Base-by-base conservation (phyloP, 441 rosid species). In the Populus trichocarpa region DNA sequence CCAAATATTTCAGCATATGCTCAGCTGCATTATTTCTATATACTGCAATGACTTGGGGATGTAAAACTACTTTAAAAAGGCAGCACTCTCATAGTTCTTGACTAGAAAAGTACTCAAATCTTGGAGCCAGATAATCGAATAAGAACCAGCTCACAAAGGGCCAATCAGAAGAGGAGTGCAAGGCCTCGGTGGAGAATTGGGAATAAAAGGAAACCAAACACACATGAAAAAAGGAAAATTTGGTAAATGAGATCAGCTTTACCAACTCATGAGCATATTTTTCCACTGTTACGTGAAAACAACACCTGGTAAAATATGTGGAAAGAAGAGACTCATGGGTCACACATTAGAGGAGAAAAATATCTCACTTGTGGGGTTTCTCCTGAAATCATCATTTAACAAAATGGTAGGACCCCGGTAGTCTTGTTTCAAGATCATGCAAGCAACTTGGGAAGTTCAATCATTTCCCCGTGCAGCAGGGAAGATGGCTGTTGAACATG, bases 61-160 rank as follows among this genome's bases (percentile, higher is more conserved):
- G 77, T 66, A 65, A 66, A 66, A 46, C 42, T 66, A 12, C 20
- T 74, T 70, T 14, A 13, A 46, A 46, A 46, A 14, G 57, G 57
- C 6, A 13, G 57, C 12, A 46, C 12, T 46, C 20, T 12, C 57
- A 14, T 14, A 4, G 3, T 14, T 46, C 6, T 46, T 14, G 18
- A 46, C 57, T 0, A 14, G 20, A 75, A 40, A 65, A 9, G 70
- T 5, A 75, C 70, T 74, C 36, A 9, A 65, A 33, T n/a, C 1
- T 61, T 64, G 14, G 14, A 8, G 23, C 66, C 69, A 30, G 20
- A 30, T 25, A 11, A 68, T 38, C 61, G 77, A 30, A 72, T 26
- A 59, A 67, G 65, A 67, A 73, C 76, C 35, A 80, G 66, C 82
- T 35, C 73, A 75, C 79, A 25, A 36, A 63, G 20, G 20, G 22